Conservation (phyloP, 2,329 filamentous ascomycete genomes). For the Beauveria pseudobassiana region DNA sequence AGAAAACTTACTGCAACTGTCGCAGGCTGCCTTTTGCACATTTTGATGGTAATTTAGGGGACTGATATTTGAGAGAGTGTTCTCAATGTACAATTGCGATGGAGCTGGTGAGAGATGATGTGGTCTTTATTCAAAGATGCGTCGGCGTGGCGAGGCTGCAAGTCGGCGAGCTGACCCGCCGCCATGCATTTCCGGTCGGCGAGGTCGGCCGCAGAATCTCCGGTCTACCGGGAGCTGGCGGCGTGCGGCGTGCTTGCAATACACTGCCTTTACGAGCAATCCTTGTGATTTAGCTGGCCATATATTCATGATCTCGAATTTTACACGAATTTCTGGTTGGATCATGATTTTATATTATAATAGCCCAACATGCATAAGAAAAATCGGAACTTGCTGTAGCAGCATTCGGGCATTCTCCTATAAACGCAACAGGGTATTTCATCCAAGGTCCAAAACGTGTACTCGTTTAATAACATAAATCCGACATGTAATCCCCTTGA, state of each 20-base stretch:
- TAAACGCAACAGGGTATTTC: not conserved
- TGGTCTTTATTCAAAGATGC: not conserved
- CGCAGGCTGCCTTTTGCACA: constrained; percentile 61
- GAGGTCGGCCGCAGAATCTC: not conserved
- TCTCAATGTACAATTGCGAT: not conserved
- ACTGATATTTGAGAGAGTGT: too few relatives aligned
- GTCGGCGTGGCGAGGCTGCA: not conserved
- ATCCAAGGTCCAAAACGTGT: not conserved
- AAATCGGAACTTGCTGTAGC: too few relatives aligned
- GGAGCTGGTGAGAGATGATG: not conserved
- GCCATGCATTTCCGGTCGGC: not conserved
- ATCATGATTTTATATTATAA: too few relatives aligned
- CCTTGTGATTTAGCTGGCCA: too few relatives aligned
- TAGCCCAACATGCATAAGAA: too few relatives aligned
- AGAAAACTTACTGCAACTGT: constrained; percentile 49
- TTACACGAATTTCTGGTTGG: too few relatives aligned
- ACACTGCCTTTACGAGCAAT: too few relatives aligned
- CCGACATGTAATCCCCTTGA: not conserved
- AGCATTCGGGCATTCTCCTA: not conserved
- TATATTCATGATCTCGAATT: too few relatives aligned
- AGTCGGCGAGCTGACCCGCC: constrained; percentile 7
- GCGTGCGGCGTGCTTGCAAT: not conserved
- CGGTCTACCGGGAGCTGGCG: not conserved
- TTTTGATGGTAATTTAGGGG: constrained; percentile 22
- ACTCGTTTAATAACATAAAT: not conserved